Evolutionary conservation across 1,284 basidiomycete genomes (phyloP), one percentile per base, ranked within the genome.

Genomic region (Rhodotorula glutinis): DNA sequence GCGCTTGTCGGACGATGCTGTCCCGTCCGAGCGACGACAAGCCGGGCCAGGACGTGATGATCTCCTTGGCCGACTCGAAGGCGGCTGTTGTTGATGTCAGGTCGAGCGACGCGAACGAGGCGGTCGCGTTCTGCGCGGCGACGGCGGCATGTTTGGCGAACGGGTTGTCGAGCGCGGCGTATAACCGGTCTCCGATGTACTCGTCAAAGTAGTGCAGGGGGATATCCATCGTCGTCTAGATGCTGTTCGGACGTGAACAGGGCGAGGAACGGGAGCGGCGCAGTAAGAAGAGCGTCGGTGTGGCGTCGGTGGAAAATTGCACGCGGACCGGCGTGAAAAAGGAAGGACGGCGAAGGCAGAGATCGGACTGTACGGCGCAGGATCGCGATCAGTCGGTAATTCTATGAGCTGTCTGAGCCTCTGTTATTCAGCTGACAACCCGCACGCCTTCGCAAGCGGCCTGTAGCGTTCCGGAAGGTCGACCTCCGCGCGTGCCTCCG

Each of bases 1-100:
- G 52, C 14, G 88, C 72, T 78, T 98, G 95, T 46, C 94, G 85
- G 0, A 85, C 84, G 13, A 93, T 76, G 76, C 88, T 86, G 76
- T 92, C 88, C 57, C 92, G 84, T 0, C 90, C 85, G 87, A 90
- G 91, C 49, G 87, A 88, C 5, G 88, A 89, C 13, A 82, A 70
- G 53, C 55, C 53, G 46, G 72, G 65, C 13, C 74, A 44, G 8
- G 74, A 16, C 70, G 70, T 57, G 73, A 77, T 40, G 74, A 60
- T 41, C 79, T 75, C 19, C 78, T 74, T 65, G 79, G 74, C 59
- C 74, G 72, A 54, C 33, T 67, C 52, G 53, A 70, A 60, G 63
- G 74, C 63, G 47, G 67, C 58, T n/a, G 21, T 69, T 11, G 74
- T 69, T 33, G 73, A 75, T 5, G 75, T 51, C 80, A 76, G 14